These are phyloP conservation scores for Fusarium hostae DNA, from an alignment of 2,329 filamentous ascomycete species.

Conservation along the genomic window DNA sequence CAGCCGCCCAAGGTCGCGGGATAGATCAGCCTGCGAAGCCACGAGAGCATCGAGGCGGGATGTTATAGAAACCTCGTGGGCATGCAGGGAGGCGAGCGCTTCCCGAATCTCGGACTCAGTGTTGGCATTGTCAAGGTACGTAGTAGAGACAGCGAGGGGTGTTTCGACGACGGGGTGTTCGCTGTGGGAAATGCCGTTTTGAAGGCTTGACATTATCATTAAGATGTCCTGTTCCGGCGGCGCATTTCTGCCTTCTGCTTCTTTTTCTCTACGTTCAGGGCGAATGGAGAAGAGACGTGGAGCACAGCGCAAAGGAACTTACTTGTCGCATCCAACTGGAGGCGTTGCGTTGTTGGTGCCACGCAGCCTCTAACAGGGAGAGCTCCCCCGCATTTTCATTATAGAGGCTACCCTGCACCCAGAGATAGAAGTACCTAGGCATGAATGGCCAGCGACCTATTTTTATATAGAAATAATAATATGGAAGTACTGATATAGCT, in stretches of 20 bases:
- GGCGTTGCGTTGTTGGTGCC: constrained; percentile 37
- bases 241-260: constrained; percentile 55
- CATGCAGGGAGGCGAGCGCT: constrained; percentile 78
- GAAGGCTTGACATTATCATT: constrained; percentile 60
- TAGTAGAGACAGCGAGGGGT: constrained; percentile 30
- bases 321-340: constrained; percentile 21
- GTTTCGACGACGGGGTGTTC: constrained; percentile 47
- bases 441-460: background rate
- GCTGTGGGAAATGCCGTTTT: constrained; percentile 56
- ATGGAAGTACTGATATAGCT: background rate
- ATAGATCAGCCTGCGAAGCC: constrained; percentile 85
- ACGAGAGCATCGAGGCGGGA: constrained; percentile 80
- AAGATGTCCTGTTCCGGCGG: constrained; percentile 51
- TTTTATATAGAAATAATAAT: too few species aligned
- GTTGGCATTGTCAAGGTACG: constrained; percentile 73
- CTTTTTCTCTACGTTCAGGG: constrained; percentile 26
- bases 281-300: constrained; percentile 22
- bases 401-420: constrained; percentile 35
- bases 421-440: background rate
- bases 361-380: constrained; percentile 34
- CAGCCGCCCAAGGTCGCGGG: constrained; percentile 85
- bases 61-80: constrained; percentile 79
- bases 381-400: constrained; percentile 35
- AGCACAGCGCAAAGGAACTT: constrained; percentile 24
- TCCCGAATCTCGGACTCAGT: constrained; percentile 83